Evolutionary conservation across 768 basidiomycete species (phyloP).

Genomic region (Hericium erinaceus): DNA sequence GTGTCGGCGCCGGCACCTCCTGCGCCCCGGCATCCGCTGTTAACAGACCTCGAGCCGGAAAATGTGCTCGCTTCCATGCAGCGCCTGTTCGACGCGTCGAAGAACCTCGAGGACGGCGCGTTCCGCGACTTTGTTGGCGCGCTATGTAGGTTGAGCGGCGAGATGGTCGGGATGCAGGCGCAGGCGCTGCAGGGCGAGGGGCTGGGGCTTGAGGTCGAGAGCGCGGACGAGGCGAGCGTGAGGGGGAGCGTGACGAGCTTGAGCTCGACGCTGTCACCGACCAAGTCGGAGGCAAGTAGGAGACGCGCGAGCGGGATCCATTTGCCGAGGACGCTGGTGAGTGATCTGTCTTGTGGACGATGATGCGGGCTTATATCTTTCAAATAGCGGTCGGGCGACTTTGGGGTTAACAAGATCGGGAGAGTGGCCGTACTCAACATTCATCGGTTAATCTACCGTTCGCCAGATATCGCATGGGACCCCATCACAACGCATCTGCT

Average conservation of each 20-base stretch:
- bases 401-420: slow-evolving; percentile 84
- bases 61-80: slow-evolving; percentile 68
- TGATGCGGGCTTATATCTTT: background rate
- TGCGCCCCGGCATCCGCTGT: slow-evolving; percentile 37
- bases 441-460: slow-evolving; percentile 76
- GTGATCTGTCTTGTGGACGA: slow-evolving; percentile 18
- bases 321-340: slow-evolving; percentile 65
- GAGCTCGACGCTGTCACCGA: slow-evolving; percentile 28
- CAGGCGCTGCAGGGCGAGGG: slow-evolving; percentile 20
- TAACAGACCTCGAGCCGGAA: slow-evolving; percentile 69
- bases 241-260: slow-evolving; percentile 26
- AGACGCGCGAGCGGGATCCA: slow-evolving; percentile 74
- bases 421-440: slow-evolving; percentile 76
- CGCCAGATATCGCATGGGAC: slow-evolving; percentile 79
- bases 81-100: slow-evolving; percentile 78
- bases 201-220: slow-evolving; percentile 4
- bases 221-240: slow-evolving; percentile 28
- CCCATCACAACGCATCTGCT: slow-evolving; percentile 74
- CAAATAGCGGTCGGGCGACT: slow-evolving; percentile 76
- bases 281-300: slow-evolving; percentile 49
- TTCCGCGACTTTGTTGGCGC: slow-evolving; percentile 73
- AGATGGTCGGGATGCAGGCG: slow-evolving; percentile 89
- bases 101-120: slow-evolving; percentile 72
- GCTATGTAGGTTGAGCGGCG: slow-evolving; percentile 76
- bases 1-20: background rate